A percentile compares a stretch with the other conserved stretches of the same genome.
These are phyloP conservation scores for Cercophora scortea DNA, from an alignment of 495 filamentous ascomycete genomes.

Conservation along the genomic window DNA sequence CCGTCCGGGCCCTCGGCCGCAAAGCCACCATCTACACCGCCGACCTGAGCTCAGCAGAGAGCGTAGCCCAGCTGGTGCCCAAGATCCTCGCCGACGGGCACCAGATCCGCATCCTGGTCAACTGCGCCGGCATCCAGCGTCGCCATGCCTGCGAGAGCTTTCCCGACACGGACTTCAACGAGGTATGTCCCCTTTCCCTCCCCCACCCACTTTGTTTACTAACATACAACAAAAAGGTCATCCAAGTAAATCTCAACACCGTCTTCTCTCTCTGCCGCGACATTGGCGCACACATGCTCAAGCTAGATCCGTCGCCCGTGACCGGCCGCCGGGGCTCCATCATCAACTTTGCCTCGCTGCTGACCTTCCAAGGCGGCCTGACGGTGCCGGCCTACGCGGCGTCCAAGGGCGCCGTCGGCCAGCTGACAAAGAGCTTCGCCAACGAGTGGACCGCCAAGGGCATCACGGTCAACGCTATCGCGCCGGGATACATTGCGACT, in stretches of 20 bases:
- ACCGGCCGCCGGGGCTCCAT: slow-evolving; percentile 62
- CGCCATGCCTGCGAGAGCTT: slow-evolving; percentile 71
- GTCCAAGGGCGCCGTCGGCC: slow-evolving; percentile 76
- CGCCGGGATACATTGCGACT: slow-evolving; percentile 76
- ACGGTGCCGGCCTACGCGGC: slow-evolving; percentile 90
- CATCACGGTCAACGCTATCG: slow-evolving; percentile 74
- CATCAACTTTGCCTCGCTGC: slow-evolving; percentile 78
- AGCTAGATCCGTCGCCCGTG: slow-evolving; percentile 41
- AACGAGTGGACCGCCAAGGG: slow-evolving; percentile 81
- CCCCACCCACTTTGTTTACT: background rate
- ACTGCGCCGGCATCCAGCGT: slow-evolving; percentile 80
- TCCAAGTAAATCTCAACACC: slow-evolving; percentile 76
- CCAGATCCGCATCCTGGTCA: slow-evolving; percentile 66
- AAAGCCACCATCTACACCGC: slow-evolving; percentile 60
- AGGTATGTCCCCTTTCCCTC: slow-evolving; percentile 29
- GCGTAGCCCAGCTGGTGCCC: slow-evolving; percentile 56
- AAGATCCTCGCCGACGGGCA: slow-evolving; percentile 50
- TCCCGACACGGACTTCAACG: slow-evolving; percentile 75
- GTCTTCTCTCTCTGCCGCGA: slow-evolving; percentile 82
- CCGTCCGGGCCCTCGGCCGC: slow-evolving; percentile 57
- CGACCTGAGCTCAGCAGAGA: slow-evolving; percentile 57
- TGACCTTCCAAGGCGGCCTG: slow-evolving; percentile 86
- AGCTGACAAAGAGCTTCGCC: slow-evolving; percentile 78
- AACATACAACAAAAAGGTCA: slow-evolving; percentile 65
- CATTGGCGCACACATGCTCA: slow-evolving; percentile 76